Evolutionary conservation across 768 basidiomycete genomes (phyloP), one percentile per base, ranked within the genome.

Genomic region (Daedaleopsis sinensis): DNA sequence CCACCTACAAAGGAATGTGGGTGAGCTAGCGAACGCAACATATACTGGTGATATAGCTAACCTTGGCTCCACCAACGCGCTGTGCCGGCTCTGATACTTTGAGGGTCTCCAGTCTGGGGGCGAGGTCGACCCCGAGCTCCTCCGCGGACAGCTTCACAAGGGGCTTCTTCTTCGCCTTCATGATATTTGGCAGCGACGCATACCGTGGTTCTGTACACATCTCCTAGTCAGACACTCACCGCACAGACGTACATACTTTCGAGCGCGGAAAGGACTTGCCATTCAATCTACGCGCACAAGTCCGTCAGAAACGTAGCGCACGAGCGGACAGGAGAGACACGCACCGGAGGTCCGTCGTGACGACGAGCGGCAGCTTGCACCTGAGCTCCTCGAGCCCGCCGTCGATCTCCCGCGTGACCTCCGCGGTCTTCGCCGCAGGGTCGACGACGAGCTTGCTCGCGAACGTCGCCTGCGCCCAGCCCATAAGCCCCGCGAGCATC

Each of bases 101-200:
- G 70, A 98, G 68, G 0, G 88, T 93, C 78, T 97, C 92, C 27
- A 98, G 77, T 36, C 84, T 81, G 16, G 94, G 94, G 0, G 86
- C 83, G 56, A 93, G 83, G 77, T 98, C 94, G 23, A 98, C 79
- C 8, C 87, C 87, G 23, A 98, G 86, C 67, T 95, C 94, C 23
- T 80, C 79, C 1, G 94, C 81, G 16, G 84, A 84, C 54, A 97
- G 69, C 71, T 92, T 94, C 76, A 96, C 89, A 46, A 98, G 76
- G 15, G 91, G 89, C 79, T 99, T 99, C 84, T 98, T 99, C 83
- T 98, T 98, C n/a, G 97, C 97, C 76, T 96, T 96, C 93, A 96
- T 96, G 75, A 96, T 96, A 68, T 94, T 95, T 4, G 94, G 94
- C 61, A 99, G 74, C n/a, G 96, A 94, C 0, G 97, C 97, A 70